These are phyloP conservation scores for Phytophthora nicotianae DNA, from an alignment of 352 stramenopile genomes.

Conservation along the genomic window DNA sequence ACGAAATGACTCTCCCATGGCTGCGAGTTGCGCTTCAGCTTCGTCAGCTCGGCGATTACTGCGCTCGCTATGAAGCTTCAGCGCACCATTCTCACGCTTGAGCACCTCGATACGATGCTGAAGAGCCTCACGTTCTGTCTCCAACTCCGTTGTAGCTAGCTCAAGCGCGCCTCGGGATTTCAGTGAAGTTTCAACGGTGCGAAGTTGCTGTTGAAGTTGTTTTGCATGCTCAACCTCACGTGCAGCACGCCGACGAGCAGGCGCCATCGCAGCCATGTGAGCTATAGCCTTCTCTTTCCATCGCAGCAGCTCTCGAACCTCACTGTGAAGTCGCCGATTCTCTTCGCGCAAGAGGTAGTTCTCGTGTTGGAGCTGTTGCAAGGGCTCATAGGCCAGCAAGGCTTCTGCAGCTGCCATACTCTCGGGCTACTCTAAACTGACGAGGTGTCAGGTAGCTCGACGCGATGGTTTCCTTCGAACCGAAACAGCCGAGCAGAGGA, in stretches of 20 bases:
- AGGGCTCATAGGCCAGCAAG: conserved; percentile 58
- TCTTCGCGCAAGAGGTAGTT: conserved; percentile 72
- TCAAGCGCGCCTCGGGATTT: conserved; percentile 59
- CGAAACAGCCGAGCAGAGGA: background rate
- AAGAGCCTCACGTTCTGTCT: conserved; percentile 39
- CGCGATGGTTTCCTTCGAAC: conserved; percentile 14
- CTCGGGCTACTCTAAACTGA: conserved; percentile 3
- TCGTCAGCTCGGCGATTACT: conserved; percentile 27
- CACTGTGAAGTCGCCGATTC: conserved; percentile 49
- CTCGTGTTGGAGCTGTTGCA: conserved; percentile 64
- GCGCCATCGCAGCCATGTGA: conserved; percentile 65
- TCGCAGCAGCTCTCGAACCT: conserved; percentile 56
- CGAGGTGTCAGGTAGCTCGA: background rate
- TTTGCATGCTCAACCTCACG: conserved; percentile 56
- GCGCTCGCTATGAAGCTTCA: conserved; percentile 26
- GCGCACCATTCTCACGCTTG: conserved; percentile 30
- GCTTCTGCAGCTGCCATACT: conserved; percentile 43
- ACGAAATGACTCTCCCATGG: conserved; percentile 56
- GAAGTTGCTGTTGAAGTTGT: conserved; percentile 59
- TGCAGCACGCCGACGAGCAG: conserved; percentile 50
- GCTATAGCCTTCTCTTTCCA: conserved; percentile 75
- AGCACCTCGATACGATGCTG: conserved; percentile 34
- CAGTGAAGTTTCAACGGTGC: conserved; percentile 57
- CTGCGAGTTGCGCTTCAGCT: conserved; percentile 41
- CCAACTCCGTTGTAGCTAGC: conserved; percentile 41